A percentile compares a stretch with the other conserved stretches of the same genome.
phyloP scores from a whole-genome alignment of 2,329 filamentous ascomycete species.

The Pseudogymnoascus sp. region DNA sequence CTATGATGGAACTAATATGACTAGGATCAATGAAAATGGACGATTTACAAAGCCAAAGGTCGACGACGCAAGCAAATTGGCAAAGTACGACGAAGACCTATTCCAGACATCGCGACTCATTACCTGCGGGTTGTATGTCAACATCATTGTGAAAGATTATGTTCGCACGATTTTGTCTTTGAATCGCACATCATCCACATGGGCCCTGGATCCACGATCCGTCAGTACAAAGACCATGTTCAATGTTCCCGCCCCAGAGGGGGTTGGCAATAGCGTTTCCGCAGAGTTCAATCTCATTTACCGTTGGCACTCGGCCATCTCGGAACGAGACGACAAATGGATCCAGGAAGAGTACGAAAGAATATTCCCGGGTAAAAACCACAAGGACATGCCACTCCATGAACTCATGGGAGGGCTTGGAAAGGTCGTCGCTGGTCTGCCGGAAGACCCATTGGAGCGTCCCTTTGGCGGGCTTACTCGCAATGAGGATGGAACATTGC shows the following conservation, averaged over 20 bases:
- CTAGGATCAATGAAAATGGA: constrained; percentile 72
- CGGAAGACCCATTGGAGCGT: constrained; percentile 60
- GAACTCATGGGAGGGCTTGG: constrained; percentile 56
- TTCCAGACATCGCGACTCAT: constrained; percentile 74
- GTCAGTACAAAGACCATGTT: constrained; percentile 46
- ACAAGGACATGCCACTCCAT: constrained; percentile 42
- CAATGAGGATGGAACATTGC: constrained; percentile 57
- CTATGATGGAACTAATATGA: not conserved
- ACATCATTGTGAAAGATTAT: constrained; percentile 71
- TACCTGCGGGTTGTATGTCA: constrained; percentile 67
- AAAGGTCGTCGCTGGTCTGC: constrained; percentile 52
- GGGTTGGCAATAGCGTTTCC: constrained; percentile 74
- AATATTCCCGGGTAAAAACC: constrained; percentile 48
- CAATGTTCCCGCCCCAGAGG: constrained; percentile 53
- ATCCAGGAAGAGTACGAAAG: constrained; percentile 59
- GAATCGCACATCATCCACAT: constrained; percentile 33
- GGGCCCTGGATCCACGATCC: constrained; percentile 65
- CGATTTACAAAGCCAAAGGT: constrained; percentile 61
- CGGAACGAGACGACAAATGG: constrained; percentile 70
- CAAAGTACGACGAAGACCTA: constrained; percentile 66
- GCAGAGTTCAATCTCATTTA: constrained; percentile 87
- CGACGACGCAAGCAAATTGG: constrained; percentile 47
- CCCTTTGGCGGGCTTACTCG: constrained; percentile 60
- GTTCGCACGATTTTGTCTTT: constrained; percentile 52
- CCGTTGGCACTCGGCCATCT: constrained; percentile 77